Conservation (phyloP, 2,329 filamentous ascomycete genomes). For the Geosmithia flava region DNA sequence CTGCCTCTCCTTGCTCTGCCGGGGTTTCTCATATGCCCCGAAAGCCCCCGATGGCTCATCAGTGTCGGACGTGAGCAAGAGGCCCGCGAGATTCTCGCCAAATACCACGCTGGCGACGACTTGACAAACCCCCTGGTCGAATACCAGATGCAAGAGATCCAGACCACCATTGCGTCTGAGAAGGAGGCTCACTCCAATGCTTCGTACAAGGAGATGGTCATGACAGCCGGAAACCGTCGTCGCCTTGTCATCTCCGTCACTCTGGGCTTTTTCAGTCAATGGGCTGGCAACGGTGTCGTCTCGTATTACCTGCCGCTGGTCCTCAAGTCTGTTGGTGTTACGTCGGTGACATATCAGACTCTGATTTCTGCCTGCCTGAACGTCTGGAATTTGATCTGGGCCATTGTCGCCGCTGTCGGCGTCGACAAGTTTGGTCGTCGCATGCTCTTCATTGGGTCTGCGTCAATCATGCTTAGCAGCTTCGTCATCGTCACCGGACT, state of each 20-base stretch:
- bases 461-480: not conserved
- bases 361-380: conserved; percentile 22
- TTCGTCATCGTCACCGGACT: conserved; percentile 12
- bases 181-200: conserved; percentile 12
- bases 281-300: conserved; percentile 17
- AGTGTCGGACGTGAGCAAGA: conserved; percentile 23
- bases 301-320: conserved; percentile 24
- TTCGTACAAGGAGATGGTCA: conserved; percentile 9
- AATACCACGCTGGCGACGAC: conserved; percentile 30
- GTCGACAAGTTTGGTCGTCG: conserved; percentile 13
- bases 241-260: conserved; percentile 11
- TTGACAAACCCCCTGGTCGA: conserved; percentile 9
- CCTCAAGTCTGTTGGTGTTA: conserved; percentile 21
- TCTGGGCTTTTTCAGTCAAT: conserved; percentile 14
- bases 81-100: conserved; percentile 17
- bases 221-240: conserved; percentile 13
- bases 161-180: conserved; percentile 12
- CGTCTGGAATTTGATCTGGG: conserved; percentile 27
- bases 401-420: conserved; percentile 23
- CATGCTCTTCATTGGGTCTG: conserved; percentile 11
- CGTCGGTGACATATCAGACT: conserved; percentile 12
- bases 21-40: conserved; percentile 6
- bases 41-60: conserved; percentile 14
- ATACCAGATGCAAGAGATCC: conserved; percentile 17
- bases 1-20: conserved; percentile 6